Percentiles rank a stretch among this genome's conserved stretches.
Conservation (phyloP, 257 asterid genomes). For the Echites panduratus region DNA sequence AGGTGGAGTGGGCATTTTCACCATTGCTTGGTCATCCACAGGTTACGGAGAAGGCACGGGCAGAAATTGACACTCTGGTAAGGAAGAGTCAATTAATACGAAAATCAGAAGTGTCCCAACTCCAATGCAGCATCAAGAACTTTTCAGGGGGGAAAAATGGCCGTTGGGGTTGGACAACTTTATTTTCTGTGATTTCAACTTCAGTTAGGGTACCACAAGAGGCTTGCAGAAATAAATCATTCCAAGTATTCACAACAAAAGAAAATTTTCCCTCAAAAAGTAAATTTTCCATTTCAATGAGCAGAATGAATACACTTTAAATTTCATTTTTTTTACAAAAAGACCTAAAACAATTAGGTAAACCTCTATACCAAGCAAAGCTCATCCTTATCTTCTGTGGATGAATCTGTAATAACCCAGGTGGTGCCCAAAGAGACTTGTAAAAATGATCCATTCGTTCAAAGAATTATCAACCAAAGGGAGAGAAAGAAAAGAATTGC, state of each 20-base stretch:
- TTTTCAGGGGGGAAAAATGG: too few relatives aligned
- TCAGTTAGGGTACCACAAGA: too few relatives aligned
- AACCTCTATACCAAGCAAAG: not conserved
- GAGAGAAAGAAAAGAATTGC: not conserved
- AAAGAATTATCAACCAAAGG: conserved; percentile 22
- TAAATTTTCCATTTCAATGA: not conserved
- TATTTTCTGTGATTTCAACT: too few relatives aligned
- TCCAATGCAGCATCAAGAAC: conserved; percentile 47
- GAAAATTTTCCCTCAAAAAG: too few relatives aligned
- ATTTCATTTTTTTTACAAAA: not conserved
- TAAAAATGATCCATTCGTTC: not conserved
- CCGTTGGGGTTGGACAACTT: too few relatives aligned
- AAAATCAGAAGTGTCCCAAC: conserved; percentile 40
- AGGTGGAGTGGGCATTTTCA: conserved; percentile 31
- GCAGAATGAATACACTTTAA: not conserved
- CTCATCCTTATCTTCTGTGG: not conserved
- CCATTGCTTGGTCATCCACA: conserved; percentile 21
- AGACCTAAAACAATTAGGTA: not conserved
- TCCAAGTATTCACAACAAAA: too few relatives aligned
- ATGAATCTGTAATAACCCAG: not conserved
- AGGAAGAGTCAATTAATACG: conserved; percentile 22
- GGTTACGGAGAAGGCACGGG: conserved; percentile 25
- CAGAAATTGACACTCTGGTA: conserved; percentile 23
- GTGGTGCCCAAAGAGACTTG: not conserved
- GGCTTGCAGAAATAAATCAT: too few relatives aligned